Base-by-base conservation (phyloP, 2,329 filamentous ascomycete genomes). In the Colletotrichum sp. region DNA sequence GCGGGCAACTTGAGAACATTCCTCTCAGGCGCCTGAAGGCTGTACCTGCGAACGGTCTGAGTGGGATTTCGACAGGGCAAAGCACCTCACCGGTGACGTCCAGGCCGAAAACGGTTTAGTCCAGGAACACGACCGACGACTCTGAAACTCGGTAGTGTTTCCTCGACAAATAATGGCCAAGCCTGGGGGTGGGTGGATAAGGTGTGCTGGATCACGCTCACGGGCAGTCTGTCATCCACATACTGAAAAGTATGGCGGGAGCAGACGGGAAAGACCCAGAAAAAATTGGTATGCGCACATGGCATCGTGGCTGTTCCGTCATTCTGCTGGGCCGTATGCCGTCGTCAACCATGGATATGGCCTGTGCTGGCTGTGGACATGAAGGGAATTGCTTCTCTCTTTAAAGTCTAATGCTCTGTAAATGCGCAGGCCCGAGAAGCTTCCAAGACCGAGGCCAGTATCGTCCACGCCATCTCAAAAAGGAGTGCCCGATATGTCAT, bases 91-190 rank as follows among this genome's bases (percentile, higher is more conserved):
- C 12, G 6, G 34, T 21, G 24, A 15, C 18, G 15, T 21, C 30
- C 36, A 58, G 13, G 38, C 64, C 64, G n/a, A 43, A 75, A 77
- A 8, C 7, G 52, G 75, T 15, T 60, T 77, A 66, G 75, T 68
- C 7, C 72, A 75, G 75, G 75, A 71, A 77, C 75, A 75, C 64
- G 24, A 75, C 67, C 65, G 72, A 71, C 61, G 21, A 75, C 58
- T 77, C 75, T 77, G 75, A 77, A 77, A 77, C 75, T 75, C 63
- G 75, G 71, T 67, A 75, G 71, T 71, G 74, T 76, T 75, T 74
- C 74, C 65, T 75, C 63, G 66, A 75, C 57, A 69, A 74, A 65
- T 71, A 61, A 67, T 74, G 71, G 74, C 58, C 72, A 71, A 75
- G 66, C 71, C 66, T 28, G 43, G 48, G 43, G 36, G 36, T 26